A percentile compares a stretch with the other conserved stretches of the same genome.
These are phyloP conservation scores for Achaetomium macrosporum DNA, from an alignment of 2,329 filamentous ascomycete species.

Conservation along the genomic window DNA sequence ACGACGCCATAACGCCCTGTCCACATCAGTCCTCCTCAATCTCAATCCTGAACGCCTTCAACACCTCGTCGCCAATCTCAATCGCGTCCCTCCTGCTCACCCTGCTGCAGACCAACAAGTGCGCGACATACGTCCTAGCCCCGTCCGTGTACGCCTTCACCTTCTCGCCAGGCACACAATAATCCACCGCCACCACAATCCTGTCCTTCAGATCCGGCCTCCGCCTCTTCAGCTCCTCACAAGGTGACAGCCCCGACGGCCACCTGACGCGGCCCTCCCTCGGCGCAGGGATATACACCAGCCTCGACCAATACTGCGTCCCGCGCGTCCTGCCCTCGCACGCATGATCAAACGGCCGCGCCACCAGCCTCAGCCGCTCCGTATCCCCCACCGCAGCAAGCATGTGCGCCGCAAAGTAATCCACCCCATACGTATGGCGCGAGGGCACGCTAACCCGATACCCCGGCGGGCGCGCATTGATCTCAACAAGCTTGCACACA, in stretches of 20 bases:
- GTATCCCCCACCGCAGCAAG: conserved; percentile 20
- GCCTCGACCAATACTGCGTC: conserved; percentile 21
- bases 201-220: conserved; percentile 16
- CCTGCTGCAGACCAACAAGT: conserved; percentile 20
- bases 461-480: conserved; percentile 25
- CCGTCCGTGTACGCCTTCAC: conserved; percentile 20
- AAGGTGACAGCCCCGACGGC: conserved; percentile 13
- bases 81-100: conserved; percentile 20
- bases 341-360: conserved; percentile 14
- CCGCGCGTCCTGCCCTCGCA: conserved; percentile 5
- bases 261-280: conserved; percentile 14
- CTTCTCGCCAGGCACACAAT: conserved; percentile 17
- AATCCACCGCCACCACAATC: conserved; percentile 22
- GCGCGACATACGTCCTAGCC: conserved; percentile 22
- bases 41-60: conserved; percentile 14
- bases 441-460: conserved; percentile 23
- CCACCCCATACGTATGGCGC: conserved; percentile 23
- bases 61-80: conserved; percentile 19
- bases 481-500: conserved; percentile 22
- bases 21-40: neutral
- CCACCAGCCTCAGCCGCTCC: conserved; percentile 15
- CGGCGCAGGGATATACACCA: conserved; percentile 23
- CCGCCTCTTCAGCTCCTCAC: conserved; percentile 20
- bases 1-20: too few species aligned
- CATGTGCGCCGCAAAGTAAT: conserved; percentile 25